Percentiles rank a stretch among this genome's conserved stretches.
phyloP scores from a whole-genome alignment of 169 alveolate genomes.

The Plasmodium cynomolgi region DNA sequence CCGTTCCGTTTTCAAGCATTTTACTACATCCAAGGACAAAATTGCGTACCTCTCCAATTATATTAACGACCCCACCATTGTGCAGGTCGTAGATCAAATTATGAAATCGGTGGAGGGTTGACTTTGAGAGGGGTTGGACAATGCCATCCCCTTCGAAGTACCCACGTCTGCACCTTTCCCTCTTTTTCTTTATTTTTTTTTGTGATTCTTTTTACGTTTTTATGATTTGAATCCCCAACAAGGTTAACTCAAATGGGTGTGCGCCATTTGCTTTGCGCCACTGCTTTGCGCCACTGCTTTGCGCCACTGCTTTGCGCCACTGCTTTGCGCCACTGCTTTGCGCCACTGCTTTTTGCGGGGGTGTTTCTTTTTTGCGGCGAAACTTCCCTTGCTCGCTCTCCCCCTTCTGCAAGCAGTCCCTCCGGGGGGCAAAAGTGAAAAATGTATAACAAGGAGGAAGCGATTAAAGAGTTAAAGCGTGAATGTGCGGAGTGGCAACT shows the following conservation, averaged over 20 bases:
- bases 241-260: neutral
- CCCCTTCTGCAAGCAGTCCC: neutral
- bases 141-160: neutral
- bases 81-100: conserved; percentile 67
- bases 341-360: neutral
- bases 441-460: neutral
- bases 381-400: neutral
- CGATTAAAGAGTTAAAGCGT: no score
- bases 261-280: neutral
- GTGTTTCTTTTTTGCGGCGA: neutral
- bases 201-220: neutral
- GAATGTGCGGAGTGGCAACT: neutral
- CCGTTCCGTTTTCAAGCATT: conserved; percentile 46
- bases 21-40: conserved; percentile 41
- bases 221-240: neutral
- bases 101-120: conserved; percentile 51
- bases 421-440: neutral
- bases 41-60: conserved; percentile 41
- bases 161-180: neutral
- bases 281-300: neutral
- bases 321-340: neutral
- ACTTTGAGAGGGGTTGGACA: neutral
- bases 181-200: neutral
- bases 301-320: neutral
- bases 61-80: conserved; percentile 60